A percentile compares a stretch with the other conserved stretches of the same genome.
Conservation (phyloP, 768 basidiomycete genomes). For the Hysterangium stoloniferum region DNA sequence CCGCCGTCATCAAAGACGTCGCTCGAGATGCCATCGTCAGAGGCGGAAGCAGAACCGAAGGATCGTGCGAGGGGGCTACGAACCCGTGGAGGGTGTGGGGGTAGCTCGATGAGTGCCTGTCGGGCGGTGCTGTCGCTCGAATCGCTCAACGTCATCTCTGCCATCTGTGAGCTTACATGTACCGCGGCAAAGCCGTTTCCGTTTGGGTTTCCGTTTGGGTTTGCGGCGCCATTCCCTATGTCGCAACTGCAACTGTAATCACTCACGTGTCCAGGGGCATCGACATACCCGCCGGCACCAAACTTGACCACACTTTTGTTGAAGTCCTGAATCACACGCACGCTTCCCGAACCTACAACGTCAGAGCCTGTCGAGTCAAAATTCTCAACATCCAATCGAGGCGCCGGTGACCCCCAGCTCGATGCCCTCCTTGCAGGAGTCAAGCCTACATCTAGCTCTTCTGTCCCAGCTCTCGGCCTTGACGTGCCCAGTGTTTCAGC, state of each 20-base stretch:
- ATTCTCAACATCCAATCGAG: constrained; percentile 30
- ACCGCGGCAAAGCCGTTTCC: too few relatives aligned
- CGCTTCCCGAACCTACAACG: not conserved
- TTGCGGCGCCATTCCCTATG: too few relatives aligned
- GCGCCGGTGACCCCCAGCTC: constrained; percentile 52
- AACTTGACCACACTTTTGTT: constrained; percentile 46
- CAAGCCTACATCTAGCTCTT: constrained; percentile 18
- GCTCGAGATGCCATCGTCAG: constrained; percentile 27
- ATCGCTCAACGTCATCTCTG: constrained; percentile 5
- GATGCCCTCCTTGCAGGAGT: constrained; percentile 51
- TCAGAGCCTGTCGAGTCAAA: not conserved
- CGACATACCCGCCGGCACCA: constrained; percentile 35
- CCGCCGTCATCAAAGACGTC: constrained; percentile 88
- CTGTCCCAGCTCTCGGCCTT: not conserved
- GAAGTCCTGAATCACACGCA: not conserved
- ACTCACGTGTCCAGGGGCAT: too few relatives aligned
- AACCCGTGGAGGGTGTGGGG: not conserved
- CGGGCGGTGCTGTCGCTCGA: constrained; percentile 4
- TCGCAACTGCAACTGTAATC: too few relatives aligned
- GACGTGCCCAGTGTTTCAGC: constrained; percentile 4
- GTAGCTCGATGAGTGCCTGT: not conserved
- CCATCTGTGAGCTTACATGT: not conserved
- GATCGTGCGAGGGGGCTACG: constrained; percentile 3
- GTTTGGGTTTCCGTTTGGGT: too few relatives aligned
- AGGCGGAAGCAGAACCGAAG: not conserved